Evolutionary conservation across 768 basidiomycete genomes (phyloP), one percentile per base, ranked within the genome.

Genomic region (Boletus subparvulus): DNA sequence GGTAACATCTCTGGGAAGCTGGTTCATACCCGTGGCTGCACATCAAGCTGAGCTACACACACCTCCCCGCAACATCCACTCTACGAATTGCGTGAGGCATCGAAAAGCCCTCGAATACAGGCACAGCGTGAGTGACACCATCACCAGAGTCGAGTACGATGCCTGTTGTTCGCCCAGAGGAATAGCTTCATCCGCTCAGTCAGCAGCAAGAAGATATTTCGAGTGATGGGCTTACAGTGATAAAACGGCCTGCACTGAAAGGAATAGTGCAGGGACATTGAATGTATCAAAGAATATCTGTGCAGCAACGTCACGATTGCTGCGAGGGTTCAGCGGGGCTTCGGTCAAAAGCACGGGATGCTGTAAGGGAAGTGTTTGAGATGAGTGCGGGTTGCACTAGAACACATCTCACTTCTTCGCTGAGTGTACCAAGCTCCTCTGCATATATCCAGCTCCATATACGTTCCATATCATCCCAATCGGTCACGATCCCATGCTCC

Each of bases 381-480:
- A 52, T 43, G 56, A 24, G 36, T 3, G 5, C 13, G 43, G 14
- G 44, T 26, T 6, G 46, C 12, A 26, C n/a, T 9, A 43, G 45
- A 26, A 33, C 26, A 33, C 13, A 36, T 64, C 78, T 56, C 60
- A 96, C 96, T 86, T 98, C 96, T 79, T 98, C 97, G 69, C 93
- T 95, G 64, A 98, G 77, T 6, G 95, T 97, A 21, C 92, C 91
- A 44, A 98, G 78, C 69, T 97, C 96, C 70, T 98, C 94, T 21
- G 91, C 87, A 70, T 98, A 99, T 46, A 98, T 90, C 88, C 93
- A 95, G 62, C 83, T 90, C 97, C 97, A 99, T 81, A 99, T 98
- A 58, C 92, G 86, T 73, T 99, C 97, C 97, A 99, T 99, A 69
- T 99, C 97, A 70, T 99, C 97, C 96, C 97, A 99, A 77, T 99